Evolutionary conservation across 352 stramenopile species (phyloP).

Genomic region (Thraustochytrium striatum): DNA sequence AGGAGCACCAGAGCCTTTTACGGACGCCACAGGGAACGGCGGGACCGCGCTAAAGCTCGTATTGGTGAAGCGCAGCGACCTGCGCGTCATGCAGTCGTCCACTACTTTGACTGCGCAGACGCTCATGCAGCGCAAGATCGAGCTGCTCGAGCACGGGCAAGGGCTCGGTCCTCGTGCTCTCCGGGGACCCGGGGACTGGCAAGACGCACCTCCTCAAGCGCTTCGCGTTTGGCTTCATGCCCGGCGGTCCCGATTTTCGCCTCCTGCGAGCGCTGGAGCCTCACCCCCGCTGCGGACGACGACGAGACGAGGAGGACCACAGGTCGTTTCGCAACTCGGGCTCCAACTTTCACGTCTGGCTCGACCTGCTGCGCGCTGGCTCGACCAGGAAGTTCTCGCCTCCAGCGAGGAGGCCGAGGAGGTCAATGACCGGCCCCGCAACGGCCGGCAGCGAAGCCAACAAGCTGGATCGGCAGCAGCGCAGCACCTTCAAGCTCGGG

Average conservation of each 20-base stretch:
- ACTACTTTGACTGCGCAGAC: conserved; percentile 34
- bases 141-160: conserved; percentile 48
- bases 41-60: conserved; percentile 25
- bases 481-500: neutral
- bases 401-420: too few species aligned
- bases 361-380: conserved; percentile 21
- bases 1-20: neutral
- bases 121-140: conserved; percentile 55
- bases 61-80: conserved; percentile 21
- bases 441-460: too few species aligned
- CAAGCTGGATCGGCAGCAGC: too few species aligned
- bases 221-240: conserved; percentile 44
- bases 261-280: conserved; percentile 9
- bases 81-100: conserved; percentile 50
- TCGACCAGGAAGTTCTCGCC: neutral
- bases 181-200: conserved; percentile 51
- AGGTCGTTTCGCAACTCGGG: conserved; percentile 8
- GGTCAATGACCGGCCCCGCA: too few species aligned
- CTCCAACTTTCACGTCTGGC: conserved; percentile 16
- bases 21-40: neutral
- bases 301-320: neutral
- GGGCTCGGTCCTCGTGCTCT: conserved; percentile 50
- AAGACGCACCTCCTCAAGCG: conserved; percentile 55
- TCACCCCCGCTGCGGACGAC: neutral
- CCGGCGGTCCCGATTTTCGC: conserved; percentile 4